phyloP scores from a whole-genome alignment of 768 basidiomycete species.

The Agaricus subrufescens region DNA sequence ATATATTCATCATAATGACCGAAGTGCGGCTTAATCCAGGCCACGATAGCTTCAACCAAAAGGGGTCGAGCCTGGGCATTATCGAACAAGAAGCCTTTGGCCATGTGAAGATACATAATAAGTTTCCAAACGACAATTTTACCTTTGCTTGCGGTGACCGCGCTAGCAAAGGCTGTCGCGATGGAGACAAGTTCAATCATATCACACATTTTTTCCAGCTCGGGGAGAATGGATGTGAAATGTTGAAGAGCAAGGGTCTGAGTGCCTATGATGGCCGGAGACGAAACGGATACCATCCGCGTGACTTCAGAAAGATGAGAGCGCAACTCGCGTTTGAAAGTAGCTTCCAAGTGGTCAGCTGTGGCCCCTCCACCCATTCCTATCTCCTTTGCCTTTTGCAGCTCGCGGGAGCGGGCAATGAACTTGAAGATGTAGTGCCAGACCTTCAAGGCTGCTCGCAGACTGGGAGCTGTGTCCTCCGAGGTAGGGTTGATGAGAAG shows the following conservation, averaged over 20 bases:
- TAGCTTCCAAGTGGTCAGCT: slow-evolving; percentile 77
- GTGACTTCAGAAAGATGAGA: slow-evolving; percentile 78
- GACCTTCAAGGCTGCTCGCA: slow-evolving; percentile 90
- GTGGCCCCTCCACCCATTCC: slow-evolving; percentile 79
- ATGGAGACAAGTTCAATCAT: slow-evolving; percentile 84
- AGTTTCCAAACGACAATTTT: slow-evolving; percentile 92
- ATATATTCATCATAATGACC: slow-evolving; percentile 85
- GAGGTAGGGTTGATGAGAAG: slow-evolving; percentile 72
- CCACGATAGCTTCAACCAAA: slow-evolving; percentile 81
- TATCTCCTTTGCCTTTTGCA: slow-evolving; percentile 79
- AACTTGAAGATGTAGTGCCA: slow-evolving; percentile 98
- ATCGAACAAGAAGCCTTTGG: slow-evolving; percentile 85
- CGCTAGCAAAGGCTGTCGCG: slow-evolving; percentile 83
- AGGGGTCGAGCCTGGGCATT: slow-evolving; percentile 71
- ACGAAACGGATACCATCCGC: slow-evolving; percentile 77
- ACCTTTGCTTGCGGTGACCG: slow-evolving; percentile 71
- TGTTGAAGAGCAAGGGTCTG: slow-evolving; percentile 93
- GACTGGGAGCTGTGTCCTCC: slow-evolving; percentile 65
- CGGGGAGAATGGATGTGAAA: slow-evolving; percentile 88
- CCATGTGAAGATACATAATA: slow-evolving; percentile 89
- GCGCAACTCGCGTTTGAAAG: slow-evolving; percentile 80
- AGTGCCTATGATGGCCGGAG: slow-evolving; percentile 87
- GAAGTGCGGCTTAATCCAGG: slow-evolving; percentile 95
- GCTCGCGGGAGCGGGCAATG: slow-evolving; percentile 82
- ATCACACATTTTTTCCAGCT: slow-evolving; percentile 75